These are phyloP conservation scores for Hysterangium stoloniferum DNA, from an alignment of 768 basidiomycete species.

Conservation along the genomic window DNA sequence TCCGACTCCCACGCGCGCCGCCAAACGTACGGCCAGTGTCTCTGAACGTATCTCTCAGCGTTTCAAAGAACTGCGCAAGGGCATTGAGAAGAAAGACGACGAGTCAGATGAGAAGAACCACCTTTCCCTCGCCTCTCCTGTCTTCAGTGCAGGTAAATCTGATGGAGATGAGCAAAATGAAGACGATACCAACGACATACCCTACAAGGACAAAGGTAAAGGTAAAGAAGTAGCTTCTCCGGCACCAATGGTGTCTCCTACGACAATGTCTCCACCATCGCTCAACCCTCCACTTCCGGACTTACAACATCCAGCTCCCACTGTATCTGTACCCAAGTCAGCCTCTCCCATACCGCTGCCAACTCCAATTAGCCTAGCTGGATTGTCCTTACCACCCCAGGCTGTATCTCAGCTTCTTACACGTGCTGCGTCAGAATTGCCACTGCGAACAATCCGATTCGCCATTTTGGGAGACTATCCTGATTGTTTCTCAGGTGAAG, in stretches of 20 bases:
- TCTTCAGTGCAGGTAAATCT: constrained; percentile 32
- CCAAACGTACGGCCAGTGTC: constrained; percentile 66
- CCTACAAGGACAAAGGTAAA: constrained; percentile 64
- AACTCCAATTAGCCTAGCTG: constrained; percentile 64
- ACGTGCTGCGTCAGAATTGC: constrained; percentile 66
- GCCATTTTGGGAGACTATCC: constrained; percentile 78
- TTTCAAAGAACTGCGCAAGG: constrained; percentile 64
- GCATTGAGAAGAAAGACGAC: constrained; percentile 22
- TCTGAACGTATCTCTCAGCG: constrained; percentile 82
- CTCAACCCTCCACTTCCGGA: constrained; percentile 36
- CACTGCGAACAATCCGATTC: constrained; percentile 62
- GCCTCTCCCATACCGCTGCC: constrained; percentile 32
- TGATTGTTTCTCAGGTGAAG: constrained; percentile 83
- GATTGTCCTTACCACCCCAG: constrained; percentile 56
- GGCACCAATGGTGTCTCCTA: constrained; percentile 7
- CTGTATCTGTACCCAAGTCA: constrained; percentile 26
- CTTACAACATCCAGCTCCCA: constrained; percentile 34
- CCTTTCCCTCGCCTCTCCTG: constrained; percentile 19
- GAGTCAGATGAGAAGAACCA: constrained; percentile 20
- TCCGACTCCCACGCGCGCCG: constrained; percentile 39
- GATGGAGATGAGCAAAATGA: constrained; percentile 37
- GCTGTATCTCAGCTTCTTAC: constrained; percentile 62
- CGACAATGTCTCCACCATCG: constrained; percentile 24
- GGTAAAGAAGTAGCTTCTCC: constrained; percentile 43
- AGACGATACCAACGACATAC: constrained; percentile 38